phyloP scores from a whole-genome alignment of 2,329 filamentous ascomycete species.

The Emmonsiellopsis sp. region DNA sequence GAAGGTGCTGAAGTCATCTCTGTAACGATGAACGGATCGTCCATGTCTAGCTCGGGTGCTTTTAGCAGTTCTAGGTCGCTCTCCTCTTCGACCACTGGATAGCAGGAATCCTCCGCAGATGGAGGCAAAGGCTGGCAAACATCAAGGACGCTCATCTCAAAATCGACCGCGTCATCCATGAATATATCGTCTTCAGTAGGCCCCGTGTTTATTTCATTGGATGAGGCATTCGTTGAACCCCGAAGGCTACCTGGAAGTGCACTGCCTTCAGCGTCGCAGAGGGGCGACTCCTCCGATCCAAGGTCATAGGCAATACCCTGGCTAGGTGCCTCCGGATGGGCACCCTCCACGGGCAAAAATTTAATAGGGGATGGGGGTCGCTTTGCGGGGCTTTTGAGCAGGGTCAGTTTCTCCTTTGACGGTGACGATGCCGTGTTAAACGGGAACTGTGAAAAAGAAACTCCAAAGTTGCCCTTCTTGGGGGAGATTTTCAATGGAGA shows the following conservation, averaged over 20 bases:
- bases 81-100: background rate
- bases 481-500: conserved; percentile 36
- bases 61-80: background rate
- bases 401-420: conserved; percentile 24
- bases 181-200: background rate
- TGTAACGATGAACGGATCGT: conserved; percentile 11
- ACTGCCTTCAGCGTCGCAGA: background rate
- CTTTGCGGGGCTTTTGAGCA: conserved; percentile 37
- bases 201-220: background rate
- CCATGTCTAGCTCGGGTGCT: background rate
- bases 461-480: conserved; percentile 29
- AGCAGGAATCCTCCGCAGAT: background rate
- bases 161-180: conserved; percentile 10
- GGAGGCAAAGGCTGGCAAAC: conserved; percentile 11
- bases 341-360: conserved; percentile 8
- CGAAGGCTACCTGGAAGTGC: background rate
- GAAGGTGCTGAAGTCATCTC: conserved; percentile 6
- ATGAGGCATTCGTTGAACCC: background rate
- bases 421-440: conserved; percentile 25
- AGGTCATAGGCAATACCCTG: background rate
- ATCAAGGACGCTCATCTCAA: conserved; percentile 16
- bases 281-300: background rate
- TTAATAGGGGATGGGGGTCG: conserved; percentile 33
- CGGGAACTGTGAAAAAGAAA: conserved; percentile 26
- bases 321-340: background rate